Evolutionary conservation across 2,329 filamentous ascomycete genomes (phyloP).

Genomic region (Xylariomycetidae sp.): DNA sequence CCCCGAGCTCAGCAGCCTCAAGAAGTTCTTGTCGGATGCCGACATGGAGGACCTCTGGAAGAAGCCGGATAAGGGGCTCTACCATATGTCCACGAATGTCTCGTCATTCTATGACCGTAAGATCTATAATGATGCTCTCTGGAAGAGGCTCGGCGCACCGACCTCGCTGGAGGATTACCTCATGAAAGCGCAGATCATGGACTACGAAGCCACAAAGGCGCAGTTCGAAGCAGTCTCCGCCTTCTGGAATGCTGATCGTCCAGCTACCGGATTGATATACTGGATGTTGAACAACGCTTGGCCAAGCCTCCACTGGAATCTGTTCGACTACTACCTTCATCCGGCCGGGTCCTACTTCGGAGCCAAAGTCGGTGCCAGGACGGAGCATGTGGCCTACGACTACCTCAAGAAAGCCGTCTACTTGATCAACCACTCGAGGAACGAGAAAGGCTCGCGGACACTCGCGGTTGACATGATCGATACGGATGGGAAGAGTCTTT

Average conservation of each 20-base stretch:
- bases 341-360: constrained; percentile 55
- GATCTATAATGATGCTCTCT: constrained; percentile 54
- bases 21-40: constrained; percentile 42
- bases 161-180: constrained; percentile 51
- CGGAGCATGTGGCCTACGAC: constrained; percentile 51
- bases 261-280: constrained; percentile 57
- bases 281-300: constrained; percentile 64
- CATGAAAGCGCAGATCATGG: constrained; percentile 53
- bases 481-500: constrained; percentile 36
- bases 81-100: constrained; percentile 52
- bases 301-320: constrained; percentile 59
- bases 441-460: constrained; percentile 31
- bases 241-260: constrained; percentile 41
- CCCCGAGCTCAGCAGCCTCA: constrained; percentile 48
- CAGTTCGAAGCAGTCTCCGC: constrained; percentile 52
- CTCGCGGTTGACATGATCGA: constrained; percentile 46
- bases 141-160: constrained; percentile 45
- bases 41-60: constrained; percentile 54
- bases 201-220: constrained; percentile 57
- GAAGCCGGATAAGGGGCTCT: constrained; percentile 43
- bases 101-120: constrained; percentile 50
- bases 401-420: constrained; percentile 41
- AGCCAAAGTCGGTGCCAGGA: constrained; percentile 42
- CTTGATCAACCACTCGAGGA: constrained; percentile 48
- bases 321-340: constrained; percentile 58